These are phyloP conservation scores for Telopea speciosissima DNA, from an alignment of 177 flowering plant species.

Conservation along the genomic window DNA sequence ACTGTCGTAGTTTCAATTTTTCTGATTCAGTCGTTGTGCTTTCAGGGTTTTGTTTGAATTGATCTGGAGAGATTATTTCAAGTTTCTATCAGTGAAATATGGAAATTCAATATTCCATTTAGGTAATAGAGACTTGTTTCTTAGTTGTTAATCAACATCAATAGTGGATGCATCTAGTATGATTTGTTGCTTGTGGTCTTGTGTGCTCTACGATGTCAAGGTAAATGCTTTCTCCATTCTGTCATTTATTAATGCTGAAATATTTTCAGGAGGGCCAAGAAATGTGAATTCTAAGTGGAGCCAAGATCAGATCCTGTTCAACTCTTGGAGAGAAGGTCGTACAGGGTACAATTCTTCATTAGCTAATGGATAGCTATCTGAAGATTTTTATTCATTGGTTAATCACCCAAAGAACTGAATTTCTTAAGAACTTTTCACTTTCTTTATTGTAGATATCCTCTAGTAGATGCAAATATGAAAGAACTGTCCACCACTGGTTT, in stretches of 20 bases:
- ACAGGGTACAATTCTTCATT: constrained; percentile 57
- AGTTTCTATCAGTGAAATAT: constrained; percentile 72
- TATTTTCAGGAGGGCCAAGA: constrained; percentile 77
- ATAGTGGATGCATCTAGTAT: background rate
- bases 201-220: background rate
- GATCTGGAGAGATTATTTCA: constrained; percentile 95
- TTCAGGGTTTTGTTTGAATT: constrained; percentile 91
- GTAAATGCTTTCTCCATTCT: background rate
- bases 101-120: constrained; percentile 72
- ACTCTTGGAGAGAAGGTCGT: constrained; percentile 76
- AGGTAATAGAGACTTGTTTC: constrained; percentile 35
- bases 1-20: background rate
- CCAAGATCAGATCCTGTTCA: constrained; percentile 61
- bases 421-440: background rate
- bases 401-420: background rate
- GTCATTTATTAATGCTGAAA: background rate
- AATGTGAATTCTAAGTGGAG: constrained; percentile 60
- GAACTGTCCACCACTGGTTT: constrained; percentile 78
- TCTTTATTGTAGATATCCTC: constrained; percentile 60
- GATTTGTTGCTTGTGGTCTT: too few species aligned
- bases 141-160: background rate
- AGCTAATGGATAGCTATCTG: background rate
- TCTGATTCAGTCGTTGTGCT: constrained; percentile 6
- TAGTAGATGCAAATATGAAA: constrained; percentile 90
- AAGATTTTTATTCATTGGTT: background rate